Conservation (phyloP, 208 protist species). For the Kentomonas sorsogonicus region DNA sequence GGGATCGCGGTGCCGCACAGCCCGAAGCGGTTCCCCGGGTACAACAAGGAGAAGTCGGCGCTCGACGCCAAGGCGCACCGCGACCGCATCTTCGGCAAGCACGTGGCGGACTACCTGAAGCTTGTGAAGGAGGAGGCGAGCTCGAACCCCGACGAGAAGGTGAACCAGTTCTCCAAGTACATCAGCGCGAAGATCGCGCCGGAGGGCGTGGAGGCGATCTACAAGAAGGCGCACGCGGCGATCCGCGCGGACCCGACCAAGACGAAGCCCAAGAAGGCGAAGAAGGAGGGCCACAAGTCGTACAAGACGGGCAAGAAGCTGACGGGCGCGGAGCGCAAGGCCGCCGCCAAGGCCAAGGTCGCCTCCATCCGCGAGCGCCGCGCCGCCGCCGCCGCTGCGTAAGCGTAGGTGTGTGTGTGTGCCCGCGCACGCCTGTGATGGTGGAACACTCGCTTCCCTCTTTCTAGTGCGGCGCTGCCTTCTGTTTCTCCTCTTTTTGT, state of each 20-base stretch:
- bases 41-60: constrained; percentile 83
- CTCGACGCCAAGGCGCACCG: constrained; percentile 91
- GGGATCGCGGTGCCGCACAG: constrained; percentile 97
- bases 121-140: constrained; percentile 92
- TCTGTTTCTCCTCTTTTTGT: constrained; percentile 11
- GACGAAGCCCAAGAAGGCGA: constrained; percentile 52
- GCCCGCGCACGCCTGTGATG: too few species aligned
- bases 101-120: constrained; percentile 98
- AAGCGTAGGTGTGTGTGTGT: too few species aligned
- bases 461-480: too few species aligned
- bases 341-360: constrained; percentile 63
- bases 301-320: constrained; percentile 48
- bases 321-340: constrained; percentile 46
- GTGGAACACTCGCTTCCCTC: too few species aligned
- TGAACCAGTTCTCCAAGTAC: constrained; percentile 95
- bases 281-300: constrained; percentile 45
- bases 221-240: constrained; percentile 89
- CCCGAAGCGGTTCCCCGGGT: constrained; percentile 95
- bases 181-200: constrained; percentile 89
- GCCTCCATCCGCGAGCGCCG: constrained; percentile 53
- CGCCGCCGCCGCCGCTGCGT: too few species aligned
- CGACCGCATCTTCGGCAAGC: constrained; percentile 96
- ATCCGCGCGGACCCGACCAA: constrained; percentile 93
- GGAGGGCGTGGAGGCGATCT: constrained; percentile 94
- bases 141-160: constrained; percentile 82